Conservation (phyloP, 2,329 filamentous ascomycete genomes). For the Fusarium sp. region DNA sequence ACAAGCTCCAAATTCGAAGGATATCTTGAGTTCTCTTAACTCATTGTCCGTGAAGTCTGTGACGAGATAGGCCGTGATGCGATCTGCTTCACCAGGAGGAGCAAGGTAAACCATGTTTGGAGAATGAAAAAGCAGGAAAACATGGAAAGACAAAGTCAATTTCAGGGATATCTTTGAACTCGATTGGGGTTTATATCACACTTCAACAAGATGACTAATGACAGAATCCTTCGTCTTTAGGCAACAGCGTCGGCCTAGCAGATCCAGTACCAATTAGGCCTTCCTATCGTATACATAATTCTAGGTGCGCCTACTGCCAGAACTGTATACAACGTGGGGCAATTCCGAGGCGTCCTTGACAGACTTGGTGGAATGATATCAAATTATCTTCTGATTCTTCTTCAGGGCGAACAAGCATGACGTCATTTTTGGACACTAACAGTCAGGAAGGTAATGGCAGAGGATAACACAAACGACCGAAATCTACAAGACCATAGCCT, state of each 20-base stretch:
- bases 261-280: background rate
- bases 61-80: slow-evolving; percentile 1
- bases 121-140: too few relatives aligned
- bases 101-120: background rate
- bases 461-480: too few relatives aligned
- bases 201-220: background rate
- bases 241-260: background rate
- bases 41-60: background rate
- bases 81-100: background rate
- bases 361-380: fast-evolving
- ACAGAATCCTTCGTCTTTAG: background rate
- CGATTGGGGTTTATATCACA: background rate
- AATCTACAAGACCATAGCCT: too few relatives aligned
- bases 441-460: too few relatives aligned
- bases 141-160: background rate
- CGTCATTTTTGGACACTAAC: too few relatives aligned
- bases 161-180: background rate
- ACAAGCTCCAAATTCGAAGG: slow-evolving; percentile 1
- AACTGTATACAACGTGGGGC: too few relatives aligned
- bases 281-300: background rate
- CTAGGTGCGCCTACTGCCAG: background rate
- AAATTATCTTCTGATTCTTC: too few relatives aligned
- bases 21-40: background rate
- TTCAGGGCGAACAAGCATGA: too few relatives aligned
- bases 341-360: too few relatives aligned